Base-by-base conservation (phyloP, 495 filamentous ascomycete genomes). In the Aspergillus campestris region DNA sequence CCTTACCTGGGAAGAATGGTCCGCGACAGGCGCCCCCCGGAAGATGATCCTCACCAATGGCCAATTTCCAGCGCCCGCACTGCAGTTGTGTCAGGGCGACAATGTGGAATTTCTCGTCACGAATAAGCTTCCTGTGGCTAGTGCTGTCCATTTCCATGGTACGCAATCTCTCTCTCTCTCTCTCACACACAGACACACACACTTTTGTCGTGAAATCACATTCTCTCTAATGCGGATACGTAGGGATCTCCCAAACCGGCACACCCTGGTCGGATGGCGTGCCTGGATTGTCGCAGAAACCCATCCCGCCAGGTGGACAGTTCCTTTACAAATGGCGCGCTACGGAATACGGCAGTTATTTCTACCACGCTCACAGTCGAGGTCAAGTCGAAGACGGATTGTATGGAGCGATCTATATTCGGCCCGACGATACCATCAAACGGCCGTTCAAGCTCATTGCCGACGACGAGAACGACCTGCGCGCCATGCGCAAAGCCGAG, bases 41-140 rank as follows among this genome's bases (percentile, higher is more conserved):
- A 53, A 73, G 31, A 61, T 77, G 15, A 66, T 81, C 8, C 66
- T 80, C 7, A 69, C 73, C 38, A 82, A 81, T 56, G 75, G 72
- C 6, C 71, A 76, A 12, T 77, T 70, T 38, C 79, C 79, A 0
- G 77, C 72, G 0, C 78, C 77, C 1, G 36, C 69, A 64, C 78
- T 48, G 67, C 69, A 48, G 58, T 72, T 18, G 68, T 74, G 52
- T 69, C 50, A 79, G 65, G 78, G 76, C 8, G 77, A 81, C 52
- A 64, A 65, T 40, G 74, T 81, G 39, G 69, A 81, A 39, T 72
- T 82, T 12, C 63, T 68, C 5, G 74, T 81, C n/a, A 59, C 67
- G 47, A 81, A 79, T 61, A 52, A 66, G 1, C 50, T 73, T 33
- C 75, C 75, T 2, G 64, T 66, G 14, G 65, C 74, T 40, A 67